Conservation (phyloP, 441 rosid species). For the Daphne laureola region DNA sequence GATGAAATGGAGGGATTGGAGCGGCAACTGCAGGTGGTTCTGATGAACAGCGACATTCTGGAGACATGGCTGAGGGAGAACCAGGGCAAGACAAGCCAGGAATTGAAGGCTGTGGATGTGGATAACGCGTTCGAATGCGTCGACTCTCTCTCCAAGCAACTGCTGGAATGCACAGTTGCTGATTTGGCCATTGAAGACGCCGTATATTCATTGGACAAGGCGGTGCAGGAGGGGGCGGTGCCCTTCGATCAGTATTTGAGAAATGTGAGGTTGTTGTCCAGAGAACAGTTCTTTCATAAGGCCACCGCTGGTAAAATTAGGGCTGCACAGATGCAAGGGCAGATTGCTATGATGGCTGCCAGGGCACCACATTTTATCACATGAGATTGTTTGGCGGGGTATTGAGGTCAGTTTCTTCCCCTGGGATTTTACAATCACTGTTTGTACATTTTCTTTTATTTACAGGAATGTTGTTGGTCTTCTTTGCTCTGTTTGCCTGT, state of each 20-base stretch:
- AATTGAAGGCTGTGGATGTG: slow-evolving; percentile 32
- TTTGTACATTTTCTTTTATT: too few relatives aligned
- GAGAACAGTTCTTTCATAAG: slow-evolving; percentile 89
- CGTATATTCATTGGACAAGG: slow-evolving; percentile 72
- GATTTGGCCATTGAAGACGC: slow-evolving; percentile 91
- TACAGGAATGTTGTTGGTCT: too few relatives aligned
- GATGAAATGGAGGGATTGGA: slow-evolving; percentile 78
- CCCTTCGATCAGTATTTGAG: slow-evolving; percentile 85
- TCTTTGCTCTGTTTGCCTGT: too few relatives aligned
- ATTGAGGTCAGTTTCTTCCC: slow-evolving; percentile 22
- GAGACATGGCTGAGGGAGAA: slow-evolving; percentile 72
- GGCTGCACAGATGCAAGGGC: slow-evolving; percentile 84
- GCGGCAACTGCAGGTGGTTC: slow-evolving; percentile 73
- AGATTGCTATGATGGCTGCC: slow-evolving; percentile 76
- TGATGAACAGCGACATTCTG: slow-evolving; percentile 70
- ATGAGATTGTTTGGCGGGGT: slow-evolving; percentile 16
- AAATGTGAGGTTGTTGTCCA: slow-evolving; percentile 75
- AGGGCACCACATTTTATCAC: slow-evolving; percentile 38
- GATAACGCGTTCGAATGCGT: slow-evolving; percentile 55
- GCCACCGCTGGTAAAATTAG: slow-evolving; percentile 80
- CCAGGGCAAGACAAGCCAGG: slow-evolving; percentile 36
- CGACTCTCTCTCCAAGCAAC: slow-evolving; percentile 66
- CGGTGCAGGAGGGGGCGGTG: slow-evolving; percentile 67
- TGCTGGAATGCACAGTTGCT: slow-evolving; percentile 64
- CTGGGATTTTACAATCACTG: too few relatives aligned